Conservation (phyloP, 768 basidiomycete species). For the Multifurca ochricompacta region DNA sequence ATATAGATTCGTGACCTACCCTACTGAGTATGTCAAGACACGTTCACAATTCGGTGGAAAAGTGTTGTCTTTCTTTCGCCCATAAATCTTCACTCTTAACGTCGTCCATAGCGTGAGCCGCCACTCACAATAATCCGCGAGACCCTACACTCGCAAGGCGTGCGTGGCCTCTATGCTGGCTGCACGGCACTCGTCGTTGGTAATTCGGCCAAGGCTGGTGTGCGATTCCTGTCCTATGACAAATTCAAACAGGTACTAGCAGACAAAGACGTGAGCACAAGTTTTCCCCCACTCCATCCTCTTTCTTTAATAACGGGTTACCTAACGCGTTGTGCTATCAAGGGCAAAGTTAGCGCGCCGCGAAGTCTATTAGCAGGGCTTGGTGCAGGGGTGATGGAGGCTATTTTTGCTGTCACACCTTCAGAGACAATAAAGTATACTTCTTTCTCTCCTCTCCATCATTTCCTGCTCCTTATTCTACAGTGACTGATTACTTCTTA, state of each 20-base stretch:
- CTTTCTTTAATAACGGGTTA: not conserved
- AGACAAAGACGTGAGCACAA: constrained; percentile 58
- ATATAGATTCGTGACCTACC: constrained; percentile 74
- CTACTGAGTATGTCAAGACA: constrained; percentile 90
- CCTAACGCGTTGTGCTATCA: not conserved
- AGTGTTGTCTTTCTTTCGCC: constrained; percentile 29
- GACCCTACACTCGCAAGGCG: constrained; percentile 68
- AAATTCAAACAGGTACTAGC: constrained; percentile 79
- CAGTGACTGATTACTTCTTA: not conserved
- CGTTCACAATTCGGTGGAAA: constrained; percentile 85
- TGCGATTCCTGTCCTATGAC: constrained; percentile 93
- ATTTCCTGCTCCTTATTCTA: not conserved
- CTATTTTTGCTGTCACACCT: constrained; percentile 90
- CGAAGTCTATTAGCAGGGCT: constrained; percentile 74
- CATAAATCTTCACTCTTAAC: no score
- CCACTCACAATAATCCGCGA: constrained; percentile 67
- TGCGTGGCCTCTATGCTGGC: constrained; percentile 88
- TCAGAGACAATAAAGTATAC: constrained; percentile 96
- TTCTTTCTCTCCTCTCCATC: not conserved
- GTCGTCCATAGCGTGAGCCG: constrained; percentile 45
- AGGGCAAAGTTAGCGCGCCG: constrained; percentile 90
- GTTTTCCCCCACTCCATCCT: not conserved
- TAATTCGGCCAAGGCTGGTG: constrained; percentile 90
- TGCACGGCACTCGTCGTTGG: constrained; percentile 85
- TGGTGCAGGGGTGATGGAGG: constrained; percentile 88